Evolutionary conservation across 1,284 basidiomycete species (phyloP), one percentile per base, ranked within the genome.

Genomic region (Pyrrhoderma lamaoense): DNA sequence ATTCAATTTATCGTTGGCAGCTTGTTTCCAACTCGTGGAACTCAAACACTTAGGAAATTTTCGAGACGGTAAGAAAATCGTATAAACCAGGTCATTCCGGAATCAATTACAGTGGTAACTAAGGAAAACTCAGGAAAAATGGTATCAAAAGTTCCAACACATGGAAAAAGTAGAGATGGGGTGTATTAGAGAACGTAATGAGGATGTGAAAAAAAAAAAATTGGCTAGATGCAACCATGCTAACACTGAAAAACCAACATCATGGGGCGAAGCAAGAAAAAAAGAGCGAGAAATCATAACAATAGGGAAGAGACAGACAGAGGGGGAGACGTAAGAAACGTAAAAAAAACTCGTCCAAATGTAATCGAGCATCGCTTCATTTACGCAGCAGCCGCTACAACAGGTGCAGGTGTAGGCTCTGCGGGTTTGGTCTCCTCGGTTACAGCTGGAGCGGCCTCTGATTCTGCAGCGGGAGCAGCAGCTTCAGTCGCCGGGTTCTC

Each of bases 401-500:
- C 67, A 37, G 70, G 62, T 43, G 65, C 63, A 40, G 68, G 64
- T 2, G 65, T 62, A 23, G 63, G 62, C 58, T 67, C 64, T 45
- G 64, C 56, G 16, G 53, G 56, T 47, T 62, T 57, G 37, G 56
- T 44, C 9, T 53, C 59, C 60, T 70, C 74, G 38, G 59, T 58
- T 42, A 47, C 46, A 34, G 45, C 67, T 42, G 69, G 66, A 22
- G 67, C 67, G 64, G 39, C 69, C 52, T 69, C 64, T 22, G 40
- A 19, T 14, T 60, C 62, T 31, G 68, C 59, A 22, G 44, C 36
- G 45, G 70, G 70, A 46, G 71, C 63, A n/a, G 73, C 49, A 13
- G 61, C 57, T 56, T 67, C 64, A 42, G 58, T 63, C 9, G 70
- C 80, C n/a, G 82, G 84, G 68, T 85, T 79, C 70, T 89, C 88